Percentiles rank a stretch among this genome's conserved stretches.
phyloP scores from a whole-genome alignment of 2,329 filamentous ascomycete species.

The Coniochaeta hoffmannii region DNA sequence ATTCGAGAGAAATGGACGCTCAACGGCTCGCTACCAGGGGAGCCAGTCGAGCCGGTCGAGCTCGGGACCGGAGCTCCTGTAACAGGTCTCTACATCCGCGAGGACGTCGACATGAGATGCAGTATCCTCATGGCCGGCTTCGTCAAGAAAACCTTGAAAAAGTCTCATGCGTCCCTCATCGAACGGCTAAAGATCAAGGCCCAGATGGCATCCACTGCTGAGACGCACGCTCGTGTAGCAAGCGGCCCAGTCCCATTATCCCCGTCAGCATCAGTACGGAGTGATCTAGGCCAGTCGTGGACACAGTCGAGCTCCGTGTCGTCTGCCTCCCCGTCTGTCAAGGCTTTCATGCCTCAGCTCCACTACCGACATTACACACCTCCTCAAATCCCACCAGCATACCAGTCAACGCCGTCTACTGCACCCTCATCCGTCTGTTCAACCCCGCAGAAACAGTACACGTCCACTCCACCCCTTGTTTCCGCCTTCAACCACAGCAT shows the following conservation, averaged over 20 bases:
- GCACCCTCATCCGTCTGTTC: background rate
- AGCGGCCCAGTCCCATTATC: background rate
- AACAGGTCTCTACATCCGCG: slow-evolving; percentile 70
- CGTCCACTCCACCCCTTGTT: background rate
- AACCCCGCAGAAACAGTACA: background rate
- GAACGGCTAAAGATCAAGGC: slow-evolving; percentile 51
- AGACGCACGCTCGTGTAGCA: background rate
- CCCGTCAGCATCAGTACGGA: background rate
- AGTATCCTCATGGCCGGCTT: slow-evolving; percentile 69
- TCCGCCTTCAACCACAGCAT: background rate
- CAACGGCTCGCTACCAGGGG: slow-evolving; percentile 63
- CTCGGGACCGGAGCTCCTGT: slow-evolving; percentile 58
- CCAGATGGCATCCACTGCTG: slow-evolving; percentile 16
- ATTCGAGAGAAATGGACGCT: slow-evolving; percentile 71
- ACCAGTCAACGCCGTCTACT: background rate
- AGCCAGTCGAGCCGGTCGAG: slow-evolving; percentile 58
- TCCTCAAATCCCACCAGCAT: background rate
- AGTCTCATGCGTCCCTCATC: slow-evolving; percentile 64
- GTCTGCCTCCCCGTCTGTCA: background rate
- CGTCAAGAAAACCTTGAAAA: slow-evolving; percentile 76
- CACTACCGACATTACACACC: background rate
- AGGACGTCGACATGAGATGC: slow-evolving; percentile 78
- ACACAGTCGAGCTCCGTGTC: background rate
- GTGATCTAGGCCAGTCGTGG: background rate
- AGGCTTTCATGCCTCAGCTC: background rate